Conservation (phyloP, 2,329 filamentous ascomycete genomes). For the Aplosporella prunicola region DNA sequence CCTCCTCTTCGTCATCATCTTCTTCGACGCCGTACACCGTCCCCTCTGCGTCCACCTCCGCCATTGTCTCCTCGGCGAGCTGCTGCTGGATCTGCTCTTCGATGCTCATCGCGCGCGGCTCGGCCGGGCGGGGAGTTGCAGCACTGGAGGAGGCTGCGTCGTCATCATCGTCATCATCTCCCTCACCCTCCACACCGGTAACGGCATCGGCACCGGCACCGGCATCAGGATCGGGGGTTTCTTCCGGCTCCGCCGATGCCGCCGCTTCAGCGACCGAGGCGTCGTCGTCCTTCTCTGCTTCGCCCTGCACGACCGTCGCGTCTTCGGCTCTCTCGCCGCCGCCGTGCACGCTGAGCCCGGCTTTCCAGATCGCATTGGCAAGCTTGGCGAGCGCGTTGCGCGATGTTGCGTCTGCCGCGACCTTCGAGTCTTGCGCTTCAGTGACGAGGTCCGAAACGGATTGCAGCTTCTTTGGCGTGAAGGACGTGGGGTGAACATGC, state of each 20-base stretch:
- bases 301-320: slow-evolving; percentile 10
- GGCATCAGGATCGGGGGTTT: no score
- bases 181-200: no score
- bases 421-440: slow-evolving; percentile 39
- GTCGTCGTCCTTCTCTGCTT: slow-evolving; percentile 2
- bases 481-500: slow-evolving; percentile 61
- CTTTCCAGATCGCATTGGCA: slow-evolving; percentile 40
- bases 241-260: no score
- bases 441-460: slow-evolving; percentile 36
- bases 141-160: not conserved
- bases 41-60: slow-evolving; percentile 25
- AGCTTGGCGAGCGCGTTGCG: slow-evolving; percentile 48
- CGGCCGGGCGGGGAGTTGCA: not conserved
- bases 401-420: slow-evolving; percentile 43
- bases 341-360: slow-evolving; percentile 9
- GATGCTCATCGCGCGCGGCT: not conserved
- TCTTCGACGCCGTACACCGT: slow-evolving; percentile 16
- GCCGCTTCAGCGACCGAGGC: no score
- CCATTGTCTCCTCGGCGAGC: slow-evolving; percentile 9
- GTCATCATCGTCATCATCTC: no score
- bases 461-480: slow-evolving; percentile 22
- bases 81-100: slow-evolving; percentile 11
- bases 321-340: slow-evolving; percentile 14
- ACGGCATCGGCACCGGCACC: not conserved
- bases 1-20: slow-evolving; percentile 17